Evolutionary conservation across 495 filamentous ascomycete genomes (phyloP), one percentile per base, ranked within the genome.

Genomic region (Oidiodendron maius): DNA sequence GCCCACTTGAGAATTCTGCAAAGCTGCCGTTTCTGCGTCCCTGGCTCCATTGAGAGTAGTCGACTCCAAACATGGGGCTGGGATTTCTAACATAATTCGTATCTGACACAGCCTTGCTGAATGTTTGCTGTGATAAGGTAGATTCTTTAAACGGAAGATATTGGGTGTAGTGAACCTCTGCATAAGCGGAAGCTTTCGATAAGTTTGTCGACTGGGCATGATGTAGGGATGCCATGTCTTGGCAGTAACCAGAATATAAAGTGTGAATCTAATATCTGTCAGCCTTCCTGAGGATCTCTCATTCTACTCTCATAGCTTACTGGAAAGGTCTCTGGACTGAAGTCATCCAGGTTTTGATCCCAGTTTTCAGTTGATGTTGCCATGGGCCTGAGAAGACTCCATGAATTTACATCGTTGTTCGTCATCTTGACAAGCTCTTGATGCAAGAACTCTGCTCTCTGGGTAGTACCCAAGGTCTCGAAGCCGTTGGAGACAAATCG

Each of bases 351-450:
- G 13, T 55, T 38, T 16, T 49, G 18, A 41, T 57, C 47, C 54
- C 58, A 55, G 28, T 46, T 46, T 26, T 40, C 25, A 34, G 24
- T 36, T 30, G 51, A 32, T 38, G 44, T 30, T 12, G 35, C 46
- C 41, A 50, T 55, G 52, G 54, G 48, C 52, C 51, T 48, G 42
- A 40, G 55, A 16, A 50, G 24, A 44, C 46, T 46, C 58, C 58
- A 61, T 50, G 54, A 54, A 46, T 61, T 61, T 28, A 51, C 26
- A 22, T 53, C 44, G 49, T 61, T 61, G 48, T 58, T 58, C 47
- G 55, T 47, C 55, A 61, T 58, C 17, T 57, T 48, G 47, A 55
- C 46, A 53, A 58, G 48, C 38, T 49, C 55, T 56, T 53, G 50
- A 50, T 57, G 52, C 43, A 53, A 39, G 26, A 26, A 28, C 24